Evolutionary conservation across 2,329 filamentous ascomycete genomes (phyloP).

Genomic region (Hypoxylon sp.): DNA sequence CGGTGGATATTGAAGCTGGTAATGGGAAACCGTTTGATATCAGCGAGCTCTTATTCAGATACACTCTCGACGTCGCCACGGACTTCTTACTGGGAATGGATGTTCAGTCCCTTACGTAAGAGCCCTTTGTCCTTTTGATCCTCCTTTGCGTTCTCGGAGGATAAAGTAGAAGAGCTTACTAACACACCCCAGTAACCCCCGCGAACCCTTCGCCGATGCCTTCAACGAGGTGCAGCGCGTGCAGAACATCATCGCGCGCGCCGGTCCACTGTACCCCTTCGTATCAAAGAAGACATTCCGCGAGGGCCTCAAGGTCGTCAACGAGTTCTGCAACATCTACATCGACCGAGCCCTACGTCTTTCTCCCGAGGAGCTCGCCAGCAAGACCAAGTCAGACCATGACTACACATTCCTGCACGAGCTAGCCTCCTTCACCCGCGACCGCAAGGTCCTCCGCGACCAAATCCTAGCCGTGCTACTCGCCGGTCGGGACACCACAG

Average conservation of each 20-base stretch:
- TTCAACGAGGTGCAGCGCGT: conserved; percentile 85
- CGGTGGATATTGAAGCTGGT: conserved; percentile 74
- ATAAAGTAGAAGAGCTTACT: conserved; percentile 8
- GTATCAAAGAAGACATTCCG: conserved; percentile 77
- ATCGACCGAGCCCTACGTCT: conserved; percentile 81
- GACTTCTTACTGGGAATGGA: conserved; percentile 88
- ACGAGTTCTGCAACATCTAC: conserved; percentile 82
- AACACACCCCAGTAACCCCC: conserved; percentile 62
- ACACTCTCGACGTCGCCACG: conserved; percentile 86
- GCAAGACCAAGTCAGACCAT: conserved; percentile 78
- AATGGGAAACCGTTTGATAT: conserved; percentile 77
- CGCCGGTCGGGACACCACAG: conserved; percentile 90
- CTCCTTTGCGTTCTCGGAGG: background rate
- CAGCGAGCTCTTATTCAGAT: conserved; percentile 84
- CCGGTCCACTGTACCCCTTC: conserved; percentile 73
- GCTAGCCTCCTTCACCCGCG: conserved; percentile 83
- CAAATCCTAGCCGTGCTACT: conserved; percentile 87
- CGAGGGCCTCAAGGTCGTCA: conserved; percentile 75
- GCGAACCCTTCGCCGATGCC: conserved; percentile 80
- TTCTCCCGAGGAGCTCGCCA: conserved; percentile 77
- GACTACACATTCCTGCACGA: conserved; percentile 90
- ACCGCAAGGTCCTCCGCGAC: conserved; percentile 80
- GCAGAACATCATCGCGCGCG: conserved; percentile 76
- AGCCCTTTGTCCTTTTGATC: conserved; percentile 1
- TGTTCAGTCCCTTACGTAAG: conserved; percentile 73